Evolutionary conservation across 140 eudicot species (phyloP).

Genomic region (Cichorium intybus): DNA sequence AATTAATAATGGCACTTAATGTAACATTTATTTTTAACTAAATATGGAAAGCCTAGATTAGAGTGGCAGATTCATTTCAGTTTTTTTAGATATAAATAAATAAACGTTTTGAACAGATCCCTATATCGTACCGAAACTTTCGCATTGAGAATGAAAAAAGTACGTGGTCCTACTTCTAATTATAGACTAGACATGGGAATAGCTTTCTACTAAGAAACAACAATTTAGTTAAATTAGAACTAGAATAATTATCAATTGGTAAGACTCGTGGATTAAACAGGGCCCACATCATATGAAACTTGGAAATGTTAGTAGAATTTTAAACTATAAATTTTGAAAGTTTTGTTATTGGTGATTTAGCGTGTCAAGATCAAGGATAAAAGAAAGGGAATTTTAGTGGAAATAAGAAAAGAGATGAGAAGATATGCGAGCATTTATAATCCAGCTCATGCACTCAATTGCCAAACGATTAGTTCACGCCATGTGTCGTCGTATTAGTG

Average conservation of each 20-base stretch:
- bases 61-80: slow-evolving; percentile 16
- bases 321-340: too few species aligned
- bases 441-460: too few species aligned
- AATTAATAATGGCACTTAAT: slow-evolving; percentile 13
- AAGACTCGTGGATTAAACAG: neutral
- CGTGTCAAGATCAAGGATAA: too few species aligned
- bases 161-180: slow-evolving; percentile 34
- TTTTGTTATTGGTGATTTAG: too few species aligned
- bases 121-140: slow-evolving; percentile 10
- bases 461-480: too few species aligned
- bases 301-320: too few species aligned
- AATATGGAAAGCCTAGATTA: slow-evolving; percentile 25
- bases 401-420: too few species aligned
- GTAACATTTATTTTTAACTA: slow-evolving; percentile 29
- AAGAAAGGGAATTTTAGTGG: too few species aligned
- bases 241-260: slow-evolving; percentile 18
- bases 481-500: too few species aligned
- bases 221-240: slow-evolving; percentile 30
- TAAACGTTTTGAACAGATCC: slow-evolving; percentile 38
- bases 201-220: slow-evolving; percentile 26
- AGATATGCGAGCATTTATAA: too few species aligned
- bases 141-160: slow-evolving; percentile 16
- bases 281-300: neutral
- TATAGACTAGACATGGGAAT: slow-evolving; percentile 20
- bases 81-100: slow-evolving; percentile 6